A percentile compares a stretch with the other conserved stretches of the same genome.
Evolutionary conservation across 441 rosid species (phyloP).

Genomic region (Brassica balearica): DNA sequence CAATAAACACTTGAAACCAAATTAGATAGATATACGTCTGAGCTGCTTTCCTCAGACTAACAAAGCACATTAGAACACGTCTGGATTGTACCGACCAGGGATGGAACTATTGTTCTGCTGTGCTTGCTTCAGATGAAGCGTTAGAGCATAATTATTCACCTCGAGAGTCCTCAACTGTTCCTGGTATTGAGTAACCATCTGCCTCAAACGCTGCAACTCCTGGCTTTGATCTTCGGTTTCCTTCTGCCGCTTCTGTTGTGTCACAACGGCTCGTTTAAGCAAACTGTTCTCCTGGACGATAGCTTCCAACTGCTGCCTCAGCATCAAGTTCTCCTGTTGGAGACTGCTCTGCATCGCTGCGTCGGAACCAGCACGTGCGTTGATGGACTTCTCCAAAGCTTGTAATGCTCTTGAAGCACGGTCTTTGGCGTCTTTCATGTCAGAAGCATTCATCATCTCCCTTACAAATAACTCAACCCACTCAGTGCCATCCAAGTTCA

Average conservation of each 20-base stretch:
- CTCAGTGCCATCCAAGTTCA: constrained; percentile 50
- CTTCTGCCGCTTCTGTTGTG: constrained; percentile 89
- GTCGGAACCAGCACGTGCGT: constrained; percentile 66
- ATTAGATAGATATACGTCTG: background rate
- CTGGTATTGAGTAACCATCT: constrained; percentile 76
- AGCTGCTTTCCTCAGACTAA: background rate
- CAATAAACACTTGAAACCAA: constrained; percentile 25
- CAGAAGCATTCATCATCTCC: constrained; percentile 81
- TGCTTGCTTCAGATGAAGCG: constrained; percentile 90
- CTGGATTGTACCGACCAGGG: constrained; percentile 85
- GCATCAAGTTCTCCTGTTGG: constrained; percentile 72
- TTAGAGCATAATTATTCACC: constrained; percentile 93
- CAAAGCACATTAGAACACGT: constrained; percentile 60
- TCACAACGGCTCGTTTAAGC: constrained; percentile 83
- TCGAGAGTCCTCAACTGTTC: constrained; percentile 88
- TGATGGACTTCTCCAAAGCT: constrained; percentile 81
- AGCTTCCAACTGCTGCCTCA: constrained; percentile 80
- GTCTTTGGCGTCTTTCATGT: constrained; percentile 84
- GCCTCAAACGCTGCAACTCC: constrained; percentile 82
- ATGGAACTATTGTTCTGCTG: constrained; percentile 82
- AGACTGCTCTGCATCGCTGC: constrained; percentile 57
- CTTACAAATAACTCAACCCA: constrained; percentile 83
- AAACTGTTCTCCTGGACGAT: constrained; percentile 74
- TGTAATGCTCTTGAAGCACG: constrained; percentile 89
- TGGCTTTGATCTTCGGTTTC: constrained; percentile 67